A percentile compares a stretch with the other conserved stretches of the same genome.
Conservation (phyloP, 208 protist genomes). For the Trichomonas vaginalis region DNA sequence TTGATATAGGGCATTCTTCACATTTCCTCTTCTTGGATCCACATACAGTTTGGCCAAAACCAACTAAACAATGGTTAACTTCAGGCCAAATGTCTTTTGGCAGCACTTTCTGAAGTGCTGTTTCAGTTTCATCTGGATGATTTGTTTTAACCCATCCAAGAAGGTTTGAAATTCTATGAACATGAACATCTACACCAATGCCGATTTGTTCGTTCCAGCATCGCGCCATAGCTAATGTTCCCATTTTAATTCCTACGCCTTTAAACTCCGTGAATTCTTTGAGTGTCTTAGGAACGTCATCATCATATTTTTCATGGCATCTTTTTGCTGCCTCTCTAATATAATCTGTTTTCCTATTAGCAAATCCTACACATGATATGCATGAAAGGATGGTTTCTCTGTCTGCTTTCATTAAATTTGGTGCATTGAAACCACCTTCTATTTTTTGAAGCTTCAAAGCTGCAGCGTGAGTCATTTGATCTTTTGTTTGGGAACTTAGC, state of each 20-base stretch:
- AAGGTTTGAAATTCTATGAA: neutral
- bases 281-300: neutral
- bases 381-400: neutral
- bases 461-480: neutral
- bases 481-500: neutral
- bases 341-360: neutral
- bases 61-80: neutral
- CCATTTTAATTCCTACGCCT: neutral
- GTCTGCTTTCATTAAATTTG: neutral
- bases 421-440: neutral
- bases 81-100: neutral
- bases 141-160: neutral
- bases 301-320: neutral
- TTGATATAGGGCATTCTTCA: neutral
- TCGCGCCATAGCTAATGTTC: neutral
- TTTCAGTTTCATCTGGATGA: neutral
- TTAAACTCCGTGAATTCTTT: neutral
- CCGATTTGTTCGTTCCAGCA: neutral
- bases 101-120: neutral
- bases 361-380: neutral
- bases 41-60: conserved; percentile 18
- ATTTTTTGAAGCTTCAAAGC: neutral
- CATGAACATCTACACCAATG: conserved; percentile 18
- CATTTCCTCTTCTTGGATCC: neutral
- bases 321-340: neutral